Base-by-base conservation (phyloP, 1,284 basidiomycete species). In the Boletus calvinii region DNA sequence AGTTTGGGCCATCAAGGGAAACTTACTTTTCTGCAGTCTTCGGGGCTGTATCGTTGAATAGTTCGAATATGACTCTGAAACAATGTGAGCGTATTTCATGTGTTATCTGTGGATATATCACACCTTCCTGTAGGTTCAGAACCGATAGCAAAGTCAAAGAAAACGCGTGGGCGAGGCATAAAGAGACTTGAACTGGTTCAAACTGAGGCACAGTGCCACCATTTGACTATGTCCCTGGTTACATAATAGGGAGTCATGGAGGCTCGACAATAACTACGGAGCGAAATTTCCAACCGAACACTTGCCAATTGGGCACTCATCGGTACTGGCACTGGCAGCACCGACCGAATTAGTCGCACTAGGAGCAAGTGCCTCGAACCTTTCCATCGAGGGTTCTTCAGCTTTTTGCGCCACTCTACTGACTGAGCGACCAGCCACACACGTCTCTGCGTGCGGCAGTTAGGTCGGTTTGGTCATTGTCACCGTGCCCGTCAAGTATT, bases 21-120 rank as follows among this genome's bases (percentile, higher is more conserved):
- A 62, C 79, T 56, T 60, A 92, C 90, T 96, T 96, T 75, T 95
- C 94, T 50, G 78, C 80, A 6, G 93, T 93, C 71, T 87, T 88
- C 8, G 94, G 94, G 4, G 83, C 85, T 5, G 76, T 75, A 65
- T 88, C 86, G 56, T 73, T 79, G 74, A 81, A 94, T 10, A 96
- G 76, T 69, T 96, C 93, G 57, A 94, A 90, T 59, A 94, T 78
- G 53, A 91, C 77, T 58, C 85, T 87, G 62, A 12, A 59, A 48
- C 46, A 41, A 36, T 29, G 29, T 53, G 29, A 57, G 58, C 34
- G 38, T 32, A 30, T 30, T 13, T 26, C 26, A 18, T 37, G 39
- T 9, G 13, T 11, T 7, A 34, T 5, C 17, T 17, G 26, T 46
- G 44, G 22, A 55, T 15, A 49, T 17, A 29, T 35, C 49, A 31